A percentile compares a stretch with the other conserved stretches of the same genome.
phyloP scores from a whole-genome alignment of 208 protist genomes.

The Leishmania aethiopica region DNA sequence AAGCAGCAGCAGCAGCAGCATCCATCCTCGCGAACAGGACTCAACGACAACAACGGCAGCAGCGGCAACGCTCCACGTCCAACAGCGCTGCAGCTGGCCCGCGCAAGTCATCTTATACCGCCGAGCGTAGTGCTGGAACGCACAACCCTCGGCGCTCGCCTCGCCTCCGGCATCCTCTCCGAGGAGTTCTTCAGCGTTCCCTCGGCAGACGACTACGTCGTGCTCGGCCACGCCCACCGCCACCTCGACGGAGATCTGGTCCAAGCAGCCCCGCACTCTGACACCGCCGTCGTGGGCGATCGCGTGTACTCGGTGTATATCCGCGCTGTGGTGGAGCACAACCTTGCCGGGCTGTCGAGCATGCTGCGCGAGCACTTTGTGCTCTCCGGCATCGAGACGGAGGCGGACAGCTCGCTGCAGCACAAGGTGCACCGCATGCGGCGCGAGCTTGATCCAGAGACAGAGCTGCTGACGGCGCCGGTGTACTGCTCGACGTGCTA shows the following conservation, averaged over 20 bases:
- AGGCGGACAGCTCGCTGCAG: constrained; percentile 72
- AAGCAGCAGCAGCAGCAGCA: neutral
- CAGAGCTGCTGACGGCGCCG: constrained; percentile 54
- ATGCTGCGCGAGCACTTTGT: constrained; percentile 87
- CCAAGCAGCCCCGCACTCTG: constrained; percentile 45
- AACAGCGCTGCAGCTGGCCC: neutral
- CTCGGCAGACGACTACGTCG: constrained; percentile 58
- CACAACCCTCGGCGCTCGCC: constrained; percentile 64
- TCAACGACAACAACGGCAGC: neutral
- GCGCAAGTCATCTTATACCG: constrained; percentile 11
- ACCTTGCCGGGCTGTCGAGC: constrained; percentile 57
- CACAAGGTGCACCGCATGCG: constrained; percentile 89
- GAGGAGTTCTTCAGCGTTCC: constrained; percentile 75
- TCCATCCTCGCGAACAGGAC: neutral
- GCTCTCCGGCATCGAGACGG: constrained; percentile 61
- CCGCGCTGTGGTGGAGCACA: constrained; percentile 64
- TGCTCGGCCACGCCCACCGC: constrained; percentile 71
- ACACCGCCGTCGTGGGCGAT: constrained; percentile 50
- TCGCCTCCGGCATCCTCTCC: constrained; percentile 57
- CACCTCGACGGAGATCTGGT: constrained; percentile 54
- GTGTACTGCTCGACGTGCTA: constrained; percentile 79
- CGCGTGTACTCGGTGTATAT: constrained; percentile 79
- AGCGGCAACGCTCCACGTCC: neutral
- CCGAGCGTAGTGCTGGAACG: constrained; percentile 46
- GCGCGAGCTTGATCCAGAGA: constrained; percentile 79